phyloP scores from a whole-genome alignment of 768 basidiomycete genomes.

The Tylopilus intermedius region DNA sequence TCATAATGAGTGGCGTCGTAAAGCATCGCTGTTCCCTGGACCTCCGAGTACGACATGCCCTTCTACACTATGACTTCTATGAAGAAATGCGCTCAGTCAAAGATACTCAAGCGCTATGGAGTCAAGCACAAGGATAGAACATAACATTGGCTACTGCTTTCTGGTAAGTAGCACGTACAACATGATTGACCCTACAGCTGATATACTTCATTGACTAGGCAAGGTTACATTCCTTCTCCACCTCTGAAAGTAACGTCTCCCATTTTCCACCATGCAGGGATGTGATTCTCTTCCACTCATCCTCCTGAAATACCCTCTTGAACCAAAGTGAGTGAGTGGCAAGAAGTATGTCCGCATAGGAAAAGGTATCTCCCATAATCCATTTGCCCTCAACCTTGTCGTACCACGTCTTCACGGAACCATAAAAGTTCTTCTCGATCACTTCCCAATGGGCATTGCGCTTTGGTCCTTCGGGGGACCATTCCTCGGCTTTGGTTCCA shows the following conservation, averaged over 20 bases:
- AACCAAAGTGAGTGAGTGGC: conserved; percentile 12
- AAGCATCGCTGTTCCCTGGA: neutral
- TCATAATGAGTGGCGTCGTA: neutral
- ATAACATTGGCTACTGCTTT: too few relatives aligned
- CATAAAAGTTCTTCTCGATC: conserved; percentile 12
- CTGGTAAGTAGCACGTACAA: too few relatives aligned
- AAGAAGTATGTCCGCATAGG: conserved; percentile 31
- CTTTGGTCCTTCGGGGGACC: conserved; percentile 33
- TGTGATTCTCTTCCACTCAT: conserved; percentile 26
- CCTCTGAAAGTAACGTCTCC: conserved; percentile 21
- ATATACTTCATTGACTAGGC: neutral
- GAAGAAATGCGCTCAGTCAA: conserved; percentile 29
- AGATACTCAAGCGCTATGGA: conserved; percentile 12
- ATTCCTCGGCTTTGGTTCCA: conserved; percentile 36
- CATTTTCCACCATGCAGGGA: conserved; percentile 26
- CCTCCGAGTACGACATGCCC: neutral
- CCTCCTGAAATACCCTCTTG: conserved; percentile 16
- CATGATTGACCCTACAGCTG: neutral
- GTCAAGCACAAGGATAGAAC: conserved; percentile 26
- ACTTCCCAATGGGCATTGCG: conserved; percentile 26
- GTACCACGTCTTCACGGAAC: conserved; percentile 16
- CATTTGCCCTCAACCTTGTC: conserved; percentile 24
- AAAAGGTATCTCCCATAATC: conserved; percentile 29
- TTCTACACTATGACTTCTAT: neutral
- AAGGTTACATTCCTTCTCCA: conserved; percentile 24